Conservation (phyloP, 352 stramenopile species). For the Pythium folliculosum region DNA sequence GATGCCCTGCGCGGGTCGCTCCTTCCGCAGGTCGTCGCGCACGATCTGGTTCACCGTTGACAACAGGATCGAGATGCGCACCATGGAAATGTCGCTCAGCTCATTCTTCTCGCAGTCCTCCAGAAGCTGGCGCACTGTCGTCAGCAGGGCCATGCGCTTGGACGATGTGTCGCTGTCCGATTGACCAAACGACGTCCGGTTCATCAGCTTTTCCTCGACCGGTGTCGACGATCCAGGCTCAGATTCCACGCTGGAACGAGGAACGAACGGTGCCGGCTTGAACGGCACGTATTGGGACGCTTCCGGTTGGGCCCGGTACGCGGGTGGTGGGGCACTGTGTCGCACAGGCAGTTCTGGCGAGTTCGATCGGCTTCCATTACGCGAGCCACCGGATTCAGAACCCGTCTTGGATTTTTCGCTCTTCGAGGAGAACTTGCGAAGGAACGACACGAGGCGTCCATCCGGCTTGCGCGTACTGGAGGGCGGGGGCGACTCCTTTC, state of each 20-base stretch:
- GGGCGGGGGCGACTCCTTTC: background rate
- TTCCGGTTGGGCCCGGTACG: background rate
- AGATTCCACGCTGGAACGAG: slow-evolving; percentile 13
- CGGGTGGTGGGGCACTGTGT: slow-evolving; percentile 15
- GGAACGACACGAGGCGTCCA: slow-evolving; percentile 19
- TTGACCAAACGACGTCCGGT: slow-evolving; percentile 8
- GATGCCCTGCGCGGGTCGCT: slow-evolving; percentile 38
- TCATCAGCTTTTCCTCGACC: slow-evolving; percentile 20
- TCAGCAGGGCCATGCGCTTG: slow-evolving; percentile 47
- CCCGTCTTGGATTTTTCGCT: slow-evolving; percentile 19
- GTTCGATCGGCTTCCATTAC: slow-evolving; percentile 19
- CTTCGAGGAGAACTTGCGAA: slow-evolving; percentile 33
- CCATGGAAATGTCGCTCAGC: slow-evolving; percentile 62
- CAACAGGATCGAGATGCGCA: slow-evolving; percentile 65
- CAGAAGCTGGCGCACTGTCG: slow-evolving; percentile 47
- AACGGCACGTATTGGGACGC: background rate
- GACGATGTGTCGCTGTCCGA: slow-evolving; percentile 17
- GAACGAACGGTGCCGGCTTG: slow-evolving; percentile 5
- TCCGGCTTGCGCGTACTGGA: slow-evolving; percentile 10
- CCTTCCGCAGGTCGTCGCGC: slow-evolving; percentile 57
- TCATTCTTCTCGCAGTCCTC: slow-evolving; percentile 61
- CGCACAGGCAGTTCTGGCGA: slow-evolving; percentile 19
- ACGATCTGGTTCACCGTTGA: slow-evolving; percentile 71
- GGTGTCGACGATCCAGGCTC: slow-evolving; percentile 17
- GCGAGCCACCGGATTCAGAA: slow-evolving; percentile 18